phyloP scores from a whole-genome alignment of 1,284 basidiomycete genomes.

The Heterobasidion parviporum region DNA sequence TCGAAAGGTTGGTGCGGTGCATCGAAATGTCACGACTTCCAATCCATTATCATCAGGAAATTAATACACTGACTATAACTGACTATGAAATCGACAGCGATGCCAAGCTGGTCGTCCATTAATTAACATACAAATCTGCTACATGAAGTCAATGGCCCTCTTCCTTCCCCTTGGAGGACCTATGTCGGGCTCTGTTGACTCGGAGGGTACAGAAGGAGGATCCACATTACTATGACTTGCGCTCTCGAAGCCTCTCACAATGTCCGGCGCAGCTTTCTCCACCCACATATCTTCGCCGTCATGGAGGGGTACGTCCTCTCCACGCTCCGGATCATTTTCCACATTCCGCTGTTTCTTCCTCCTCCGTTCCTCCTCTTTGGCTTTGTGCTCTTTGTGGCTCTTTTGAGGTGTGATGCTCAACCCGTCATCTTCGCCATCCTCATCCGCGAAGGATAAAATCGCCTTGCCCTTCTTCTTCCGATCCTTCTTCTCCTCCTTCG shows the following conservation, averaged over 20 bases:
- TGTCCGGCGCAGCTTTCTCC: constrained; percentile 45
- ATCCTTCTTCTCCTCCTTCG: constrained; percentile 31
- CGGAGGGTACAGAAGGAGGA: neutral
- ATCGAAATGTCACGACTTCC: no score
- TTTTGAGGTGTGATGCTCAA: constrained; percentile 32
- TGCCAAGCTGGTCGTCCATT: no score
- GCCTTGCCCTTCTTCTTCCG: constrained; percentile 36
- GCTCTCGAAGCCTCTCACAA: constrained; percentile 22
- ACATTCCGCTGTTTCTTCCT: constrained; percentile 24
- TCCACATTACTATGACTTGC: constrained; percentile 7
- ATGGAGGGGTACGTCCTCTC: constrained; percentile 3
- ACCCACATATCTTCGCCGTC: constrained; percentile 55
- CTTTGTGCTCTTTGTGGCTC: constrained; percentile 22
- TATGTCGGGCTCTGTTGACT: constrained; percentile 8
- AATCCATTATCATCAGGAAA: no score
- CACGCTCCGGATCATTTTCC: constrained; percentile 12
- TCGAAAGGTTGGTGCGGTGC: no score
- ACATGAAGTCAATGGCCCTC: constrained; percentile 62
- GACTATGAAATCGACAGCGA: no score
- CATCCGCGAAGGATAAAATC: constrained; percentile 63
- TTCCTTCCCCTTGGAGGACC: constrained; percentile 39
- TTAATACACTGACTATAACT: no score
- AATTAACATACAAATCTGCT: neutral
- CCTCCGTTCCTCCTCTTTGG: constrained; percentile 21
- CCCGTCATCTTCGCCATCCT: constrained; percentile 39